phyloP scores from a whole-genome alignment of 2,329 filamentous ascomycete species.

The Sporothrix variecibatus region DNA sequence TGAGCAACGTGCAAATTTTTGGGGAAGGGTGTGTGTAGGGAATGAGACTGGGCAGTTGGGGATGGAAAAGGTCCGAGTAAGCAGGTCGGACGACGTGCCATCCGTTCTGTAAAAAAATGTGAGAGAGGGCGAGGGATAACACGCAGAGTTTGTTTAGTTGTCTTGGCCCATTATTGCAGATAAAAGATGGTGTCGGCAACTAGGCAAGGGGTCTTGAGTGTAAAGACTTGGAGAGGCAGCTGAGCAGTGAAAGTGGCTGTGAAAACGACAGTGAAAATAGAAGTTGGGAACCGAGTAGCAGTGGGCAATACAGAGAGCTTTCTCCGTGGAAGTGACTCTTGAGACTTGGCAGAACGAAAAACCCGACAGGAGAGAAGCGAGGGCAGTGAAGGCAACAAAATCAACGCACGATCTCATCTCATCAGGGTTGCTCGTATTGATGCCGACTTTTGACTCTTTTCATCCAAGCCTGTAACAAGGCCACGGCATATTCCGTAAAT shows the following conservation, averaged over 20 bases:
- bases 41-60: too few relatives aligned
- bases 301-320: background rate
- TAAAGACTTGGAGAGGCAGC: background rate
- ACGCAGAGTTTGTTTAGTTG: background rate
- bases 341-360: background rate
- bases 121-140: background rate
- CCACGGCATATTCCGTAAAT: slow-evolving; percentile 17
- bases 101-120: background rate
- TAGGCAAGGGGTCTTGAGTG: slow-evolving; percentile 3
- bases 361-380: background rate
- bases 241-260: background rate
- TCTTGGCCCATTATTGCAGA: background rate
- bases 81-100: background rate
- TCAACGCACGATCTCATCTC: background rate
- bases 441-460: background rate
- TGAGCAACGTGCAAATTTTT: background rate
- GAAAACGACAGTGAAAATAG: background rate
- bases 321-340: background rate
- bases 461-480: slow-evolving; percentile 20
- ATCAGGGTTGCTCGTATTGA: background rate
- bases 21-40: background rate
- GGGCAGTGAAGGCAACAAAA: background rate
- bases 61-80: background rate
- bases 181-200: background rate
- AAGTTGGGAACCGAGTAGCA: background rate